Conservation (phyloP, 2,329 filamentous ascomycete species). For the Gyromitra esculenta region DNA sequence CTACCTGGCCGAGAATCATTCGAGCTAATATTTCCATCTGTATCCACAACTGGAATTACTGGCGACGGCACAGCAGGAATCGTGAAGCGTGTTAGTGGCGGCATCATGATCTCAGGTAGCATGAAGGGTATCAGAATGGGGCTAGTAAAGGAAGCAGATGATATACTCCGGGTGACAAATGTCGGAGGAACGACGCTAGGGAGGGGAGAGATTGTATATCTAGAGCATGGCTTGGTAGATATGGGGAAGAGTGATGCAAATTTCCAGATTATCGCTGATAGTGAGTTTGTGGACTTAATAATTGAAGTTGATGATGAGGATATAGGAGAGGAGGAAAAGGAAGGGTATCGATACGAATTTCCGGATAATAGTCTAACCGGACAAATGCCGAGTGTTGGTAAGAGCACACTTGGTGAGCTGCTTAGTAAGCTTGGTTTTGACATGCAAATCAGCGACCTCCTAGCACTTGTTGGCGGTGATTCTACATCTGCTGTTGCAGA, state of each 20-base stretch:
- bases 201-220: constrained; percentile 84
- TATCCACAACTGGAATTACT: constrained; percentile 56
- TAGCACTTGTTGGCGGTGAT: constrained; percentile 43
- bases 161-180: constrained; percentile 76
- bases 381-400: constrained; percentile 30
- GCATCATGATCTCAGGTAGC: constrained; percentile 47
- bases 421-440: constrained; percentile 50
- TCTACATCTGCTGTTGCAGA: constrained; percentile 27
- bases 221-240: constrained; percentile 79
- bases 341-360: constrained; percentile 27
- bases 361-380: constrained; percentile 8
- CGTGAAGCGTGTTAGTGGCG: constrained; percentile 39
- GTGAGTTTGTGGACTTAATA: constrained; percentile 47
- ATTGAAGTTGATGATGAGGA: constrained; percentile 44
- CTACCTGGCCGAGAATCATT: constrained; percentile 77
- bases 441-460: constrained; percentile 45
- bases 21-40: constrained; percentile 69
- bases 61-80: constrained; percentile 36
- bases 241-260: constrained; percentile 64
- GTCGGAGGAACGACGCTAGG: constrained; percentile 84
- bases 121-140: constrained; percentile 48
- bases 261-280: constrained; percentile 47
- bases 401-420: constrained; percentile 44
- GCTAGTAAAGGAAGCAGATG: constrained; percentile 54
- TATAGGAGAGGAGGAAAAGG: constrained; percentile 6